Conservation (phyloP, 805 yeast genomes). For the Candida peoriensis region DNA sequence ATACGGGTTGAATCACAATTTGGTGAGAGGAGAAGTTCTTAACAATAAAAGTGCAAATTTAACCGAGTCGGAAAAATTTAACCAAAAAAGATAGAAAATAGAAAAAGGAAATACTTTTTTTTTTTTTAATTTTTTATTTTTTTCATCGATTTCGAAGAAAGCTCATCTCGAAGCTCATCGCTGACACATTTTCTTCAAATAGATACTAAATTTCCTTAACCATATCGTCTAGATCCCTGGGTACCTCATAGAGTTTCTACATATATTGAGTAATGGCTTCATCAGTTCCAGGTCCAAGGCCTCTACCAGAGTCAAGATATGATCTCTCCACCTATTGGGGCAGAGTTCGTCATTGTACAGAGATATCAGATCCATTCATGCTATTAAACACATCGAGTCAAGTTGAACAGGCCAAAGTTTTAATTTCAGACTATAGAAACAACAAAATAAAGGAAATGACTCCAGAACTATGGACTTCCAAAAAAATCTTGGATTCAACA, state of each 20-base stretch:
- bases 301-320: slow-evolving; percentile 74
- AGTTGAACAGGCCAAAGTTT: slow-evolving; percentile 55
- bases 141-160: too few species aligned
- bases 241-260: neutral
- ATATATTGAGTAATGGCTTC: slow-evolving; percentile 74
- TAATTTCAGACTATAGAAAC: slow-evolving; percentile 67
- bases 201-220: too few species aligned
- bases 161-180: too few species aligned
- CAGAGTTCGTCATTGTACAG: slow-evolving; percentile 90
- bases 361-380: slow-evolving; percentile 89
- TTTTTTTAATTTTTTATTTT: too few species aligned
- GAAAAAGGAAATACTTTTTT: too few species aligned
- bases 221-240: too few species aligned
- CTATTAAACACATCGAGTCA: slow-evolving; percentile 64
- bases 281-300: slow-evolving; percentile 75
- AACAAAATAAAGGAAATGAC: slow-evolving; percentile 63
- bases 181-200: too few species aligned
- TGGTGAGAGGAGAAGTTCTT: too few species aligned
- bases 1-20: too few species aligned
- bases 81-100: too few species aligned
- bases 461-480: slow-evolving; percentile 85
- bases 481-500: slow-evolving; percentile 82
- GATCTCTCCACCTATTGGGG: slow-evolving; percentile 87
- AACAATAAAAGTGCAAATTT: too few species aligned
- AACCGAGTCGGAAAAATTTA: too few species aligned